These are phyloP conservation scores for Singerocomus inundabilis DNA, from an alignment of 1,284 basidiomycete genomes.

Conservation along the genomic window DNA sequence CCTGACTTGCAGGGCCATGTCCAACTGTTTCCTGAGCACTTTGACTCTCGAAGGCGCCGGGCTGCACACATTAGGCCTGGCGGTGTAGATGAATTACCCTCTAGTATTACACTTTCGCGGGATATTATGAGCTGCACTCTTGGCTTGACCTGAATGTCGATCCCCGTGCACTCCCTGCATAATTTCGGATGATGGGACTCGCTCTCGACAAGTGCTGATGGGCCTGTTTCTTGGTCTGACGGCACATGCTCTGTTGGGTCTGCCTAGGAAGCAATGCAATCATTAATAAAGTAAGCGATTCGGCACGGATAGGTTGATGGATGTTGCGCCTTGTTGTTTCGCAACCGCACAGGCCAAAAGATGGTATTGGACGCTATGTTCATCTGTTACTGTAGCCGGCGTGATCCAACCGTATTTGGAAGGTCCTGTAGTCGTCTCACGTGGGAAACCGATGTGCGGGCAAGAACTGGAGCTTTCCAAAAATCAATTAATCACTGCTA, in stretches of 20 bases:
- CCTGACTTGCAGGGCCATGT: conserved; percentile 38
- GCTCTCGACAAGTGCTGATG: background rate
- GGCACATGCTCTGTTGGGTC: background rate
- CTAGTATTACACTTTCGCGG: background rate
- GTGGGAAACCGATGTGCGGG: conserved; percentile 19
- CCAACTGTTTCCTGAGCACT: conserved; percentile 39
- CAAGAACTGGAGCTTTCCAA: background rate
- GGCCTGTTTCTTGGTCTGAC: conserved; percentile 8
- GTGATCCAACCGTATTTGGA: conserved; percentile 30
- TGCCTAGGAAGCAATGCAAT: conserved; percentile 9
- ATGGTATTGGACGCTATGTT: conserved; percentile 17
- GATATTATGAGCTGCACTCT: background rate
- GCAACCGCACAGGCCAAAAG: conserved; percentile 29
- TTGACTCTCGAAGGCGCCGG: conserved; percentile 7
- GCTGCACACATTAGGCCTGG: background rate
- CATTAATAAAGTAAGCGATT: conserved; percentile 1
- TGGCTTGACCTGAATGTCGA: conserved; percentile 5
- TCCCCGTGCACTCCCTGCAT: conserved; percentile 17
- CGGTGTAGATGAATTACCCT: background rate
- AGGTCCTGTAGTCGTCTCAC: conserved; percentile 29
- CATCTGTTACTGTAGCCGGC: too few species aligned
- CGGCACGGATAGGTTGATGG: background rate
- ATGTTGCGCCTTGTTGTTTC: background rate
- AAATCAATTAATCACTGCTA: too few species aligned
- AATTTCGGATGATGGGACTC: conserved; percentile 3